phyloP scores from a whole-genome alignment of 306 rosid species.

The Abrus pulchellus region DNA sequence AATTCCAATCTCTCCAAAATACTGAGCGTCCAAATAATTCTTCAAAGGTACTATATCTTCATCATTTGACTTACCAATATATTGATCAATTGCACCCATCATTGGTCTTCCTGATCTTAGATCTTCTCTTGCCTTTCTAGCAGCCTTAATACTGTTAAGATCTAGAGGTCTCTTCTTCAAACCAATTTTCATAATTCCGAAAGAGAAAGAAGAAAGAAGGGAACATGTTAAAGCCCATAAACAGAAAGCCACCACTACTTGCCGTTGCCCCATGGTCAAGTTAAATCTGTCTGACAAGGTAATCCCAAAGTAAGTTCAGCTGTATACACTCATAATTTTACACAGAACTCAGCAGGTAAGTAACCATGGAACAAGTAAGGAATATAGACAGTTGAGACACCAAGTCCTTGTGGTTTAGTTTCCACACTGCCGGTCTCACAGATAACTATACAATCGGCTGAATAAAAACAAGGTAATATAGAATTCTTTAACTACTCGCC shows the following conservation, averaged over 20 bases:
- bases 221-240: slow-evolving; percentile 70
- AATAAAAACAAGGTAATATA: not conserved
- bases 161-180: slow-evolving; percentile 76
- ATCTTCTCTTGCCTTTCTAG: slow-evolving; percentile 56
- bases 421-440: not conserved
- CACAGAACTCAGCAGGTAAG: not conserved
- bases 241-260: slow-evolving; percentile 61
- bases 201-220: slow-evolving; percentile 69
- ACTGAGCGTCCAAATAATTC: slow-evolving; percentile 87
- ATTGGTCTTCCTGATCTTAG: slow-evolving; percentile 51
- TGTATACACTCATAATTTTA: slow-evolving; percentile 28
- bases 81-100: slow-evolving; percentile 36
- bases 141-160: slow-evolving; percentile 65
- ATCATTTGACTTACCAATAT: slow-evolving; percentile 47
- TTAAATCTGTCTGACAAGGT: slow-evolving; percentile 39
- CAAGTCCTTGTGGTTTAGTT: not conserved
- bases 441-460: slow-evolving; percentile 8
- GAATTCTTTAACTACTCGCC: slow-evolving; percentile 6
- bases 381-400: slow-evolving; percentile 15
- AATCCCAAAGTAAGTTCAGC: slow-evolving; percentile 39
- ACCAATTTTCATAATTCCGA: slow-evolving; percentile 65
- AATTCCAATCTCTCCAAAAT: slow-evolving; percentile 85
- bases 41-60: slow-evolving; percentile 70
- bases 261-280: slow-evolving; percentile 63
- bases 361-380: slow-evolving; percentile 12